A percentile compares a stretch with the other conserved stretches of the same genome.
Evolutionary conservation across 257 asterid genomes (phyloP).

Genomic region (Lantana camara): DNA sequence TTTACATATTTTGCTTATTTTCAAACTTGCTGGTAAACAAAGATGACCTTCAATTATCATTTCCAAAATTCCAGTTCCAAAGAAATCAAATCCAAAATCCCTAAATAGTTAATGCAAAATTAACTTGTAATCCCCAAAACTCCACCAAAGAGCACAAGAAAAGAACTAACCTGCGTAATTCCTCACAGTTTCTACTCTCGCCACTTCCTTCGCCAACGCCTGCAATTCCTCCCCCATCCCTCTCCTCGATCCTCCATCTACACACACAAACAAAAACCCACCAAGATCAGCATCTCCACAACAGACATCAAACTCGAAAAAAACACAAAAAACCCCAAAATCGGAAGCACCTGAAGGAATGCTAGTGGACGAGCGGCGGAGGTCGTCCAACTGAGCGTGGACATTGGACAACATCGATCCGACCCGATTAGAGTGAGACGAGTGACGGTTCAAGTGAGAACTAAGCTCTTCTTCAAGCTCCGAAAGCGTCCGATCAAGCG

Average conservation of each 20-base stretch:
- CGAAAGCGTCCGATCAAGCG: slow-evolving; percentile 56
- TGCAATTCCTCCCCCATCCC: slow-evolving; percentile 83
- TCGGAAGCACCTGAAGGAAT: slow-evolving; percentile 44
- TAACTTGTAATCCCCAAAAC: neutral
- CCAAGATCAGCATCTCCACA: neutral
- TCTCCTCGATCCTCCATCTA: slow-evolving; percentile 64
- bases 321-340: neutral
- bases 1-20: neutral
- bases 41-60: neutral
- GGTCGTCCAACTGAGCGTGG: slow-evolving; percentile 53
- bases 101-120: neutral
- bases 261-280: slow-evolving; percentile 4
- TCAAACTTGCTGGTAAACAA: neutral
- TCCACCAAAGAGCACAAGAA: neutral
- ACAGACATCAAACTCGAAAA: neutral
- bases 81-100: slow-evolving; percentile 1
- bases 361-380: slow-evolving; percentile 46
- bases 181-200: slow-evolving; percentile 89
- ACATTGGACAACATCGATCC: slow-evolving; percentile 45
- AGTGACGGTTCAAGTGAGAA: slow-evolving; percentile 48
- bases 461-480: slow-evolving; percentile 58
- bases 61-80: slow-evolving; percentile 7
- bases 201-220: slow-evolving; percentile 93
- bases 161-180: slow-evolving; percentile 72
- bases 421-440: slow-evolving; percentile 58